Conservation (phyloP, 2,329 filamentous ascomycete species). For the Nemania diffusa region DNA sequence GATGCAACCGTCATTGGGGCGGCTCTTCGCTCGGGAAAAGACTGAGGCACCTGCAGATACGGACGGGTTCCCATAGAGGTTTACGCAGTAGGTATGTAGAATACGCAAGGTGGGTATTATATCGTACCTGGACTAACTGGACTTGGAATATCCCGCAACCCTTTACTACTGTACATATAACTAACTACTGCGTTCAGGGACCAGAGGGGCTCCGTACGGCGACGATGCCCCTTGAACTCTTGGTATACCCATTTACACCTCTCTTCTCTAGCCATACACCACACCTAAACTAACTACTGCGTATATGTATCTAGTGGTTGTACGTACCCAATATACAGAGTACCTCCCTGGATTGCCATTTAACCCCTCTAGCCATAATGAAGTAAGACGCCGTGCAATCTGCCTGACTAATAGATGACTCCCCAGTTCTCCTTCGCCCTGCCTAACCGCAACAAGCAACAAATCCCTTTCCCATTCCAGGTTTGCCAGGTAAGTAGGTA, state of each 20-base stretch:
- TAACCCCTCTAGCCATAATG: background rate
- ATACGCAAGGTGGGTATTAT: background rate
- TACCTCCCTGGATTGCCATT: background rate
- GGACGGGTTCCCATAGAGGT: too few species aligned
- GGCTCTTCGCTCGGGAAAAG: background rate
- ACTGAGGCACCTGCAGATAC: background rate
- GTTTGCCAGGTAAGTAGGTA: background rate
- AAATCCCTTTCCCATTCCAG: background rate
- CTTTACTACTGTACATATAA: too few species aligned
- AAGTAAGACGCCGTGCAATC: background rate
- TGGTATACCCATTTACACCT: background rate
- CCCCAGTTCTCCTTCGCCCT: background rate
- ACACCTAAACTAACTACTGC: background rate
- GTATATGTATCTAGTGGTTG: too few species aligned
- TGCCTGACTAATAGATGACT: background rate
- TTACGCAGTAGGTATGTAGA: background rate
- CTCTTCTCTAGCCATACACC: background rate
- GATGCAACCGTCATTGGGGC: background rate
- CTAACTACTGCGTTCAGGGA: background rate
- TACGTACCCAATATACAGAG: too few species aligned
- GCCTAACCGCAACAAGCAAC: conserved; percentile 1
- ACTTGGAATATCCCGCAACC: background rate
- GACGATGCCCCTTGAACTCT: background rate
- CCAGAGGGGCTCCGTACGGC: background rate
- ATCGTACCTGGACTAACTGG: background rate